Evolutionary conservation across 2,329 filamentous ascomycete species (phyloP), one percentile per base, ranked within the genome.

Genomic region (Pseudohalonectria lignicola): DNA sequence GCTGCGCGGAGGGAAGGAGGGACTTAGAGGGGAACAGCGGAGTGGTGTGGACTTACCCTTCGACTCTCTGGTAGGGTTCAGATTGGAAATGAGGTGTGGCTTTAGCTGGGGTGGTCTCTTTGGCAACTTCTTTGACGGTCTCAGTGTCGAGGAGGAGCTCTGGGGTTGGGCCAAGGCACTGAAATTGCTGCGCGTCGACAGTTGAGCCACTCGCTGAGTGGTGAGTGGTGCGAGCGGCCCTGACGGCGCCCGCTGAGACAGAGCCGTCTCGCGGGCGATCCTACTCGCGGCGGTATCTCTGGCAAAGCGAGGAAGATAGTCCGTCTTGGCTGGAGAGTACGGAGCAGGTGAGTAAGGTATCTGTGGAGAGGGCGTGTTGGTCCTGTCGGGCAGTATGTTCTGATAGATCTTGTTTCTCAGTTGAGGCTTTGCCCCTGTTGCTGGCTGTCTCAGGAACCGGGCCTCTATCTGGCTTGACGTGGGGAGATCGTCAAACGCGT

Each of bases 401-500:
- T 77, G 71, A 42, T 71, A 68, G 8, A 73, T 53, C 50, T 69
- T 76, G 51, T 67, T 76, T 39, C 76, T 67, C 25, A 75, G 52
- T 30, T 66, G 62, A 26, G 75, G 71, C 57, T 81, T 86, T 19
- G 82, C 76, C 32, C 81, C 79, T 39, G 74, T 76, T 29, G 81
- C 66, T 3, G 92, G 88, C 49, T 83, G 78, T 57, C 88, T 93
- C 44, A 87, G 69, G 52, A 77, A 98, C 49, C 77, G 83, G 44
- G 79, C 86, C 60, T 98, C 92, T 12, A 77, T 73, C 43, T 82
- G 76, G 11, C 73, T 77, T 13, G 88, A 95, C 0, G 88, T 96
- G 2, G 90, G 90, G 40, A 98, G 65, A 59, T 98, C 92, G 55
- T 98, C 92, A 55, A 98, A 96, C 3, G 74, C 79, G 48, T 96